Conservation (phyloP, 495 filamentous ascomycete genomes). For the Elasticomyces elasticus region DNA sequence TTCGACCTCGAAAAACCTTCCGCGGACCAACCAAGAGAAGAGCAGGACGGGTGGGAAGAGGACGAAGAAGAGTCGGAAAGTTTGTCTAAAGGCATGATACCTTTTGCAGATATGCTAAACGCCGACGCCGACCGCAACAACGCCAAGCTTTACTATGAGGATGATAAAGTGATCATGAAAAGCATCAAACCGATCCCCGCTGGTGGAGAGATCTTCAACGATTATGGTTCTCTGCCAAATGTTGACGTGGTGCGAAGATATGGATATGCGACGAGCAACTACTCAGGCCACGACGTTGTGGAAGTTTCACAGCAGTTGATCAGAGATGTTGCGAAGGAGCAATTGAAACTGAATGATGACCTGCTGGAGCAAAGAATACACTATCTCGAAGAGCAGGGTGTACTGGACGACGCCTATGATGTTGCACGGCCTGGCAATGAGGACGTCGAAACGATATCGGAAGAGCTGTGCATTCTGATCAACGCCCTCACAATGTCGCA, state of each 20-base stretch:
- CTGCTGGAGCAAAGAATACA: slow-evolving; percentile 27
- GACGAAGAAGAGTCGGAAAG: slow-evolving; percentile 53
- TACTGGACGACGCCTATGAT: slow-evolving; percentile 48
- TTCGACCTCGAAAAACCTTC: slow-evolving; percentile 61
- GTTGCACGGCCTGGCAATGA: slow-evolving; percentile 34
- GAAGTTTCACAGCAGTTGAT: slow-evolving; percentile 57
- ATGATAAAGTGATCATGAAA: slow-evolving; percentile 54
- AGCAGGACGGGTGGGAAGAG: slow-evolving; percentile 48
- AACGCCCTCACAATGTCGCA: slow-evolving; percentile 36
- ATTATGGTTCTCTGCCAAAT: slow-evolving; percentile 76
- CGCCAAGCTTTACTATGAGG: slow-evolving; percentile 63
- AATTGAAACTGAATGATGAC: slow-evolving; percentile 36
- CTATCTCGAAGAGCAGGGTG: slow-evolving; percentile 41
- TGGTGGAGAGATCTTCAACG: slow-evolving; percentile 81
- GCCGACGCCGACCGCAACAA: slow-evolving; percentile 74
- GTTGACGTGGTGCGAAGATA: slow-evolving; percentile 79
- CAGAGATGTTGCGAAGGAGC: slow-evolving; percentile 38
- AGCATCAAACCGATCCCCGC: slow-evolving; percentile 52
- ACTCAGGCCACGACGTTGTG: slow-evolving; percentile 68
- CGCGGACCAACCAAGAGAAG: slow-evolving; percentile 41
- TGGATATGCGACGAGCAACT: slow-evolving; percentile 73
- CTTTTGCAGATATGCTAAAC: slow-evolving; percentile 86
- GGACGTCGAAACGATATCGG: slow-evolving; percentile 31
- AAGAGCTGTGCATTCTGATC: slow-evolving; percentile 43
- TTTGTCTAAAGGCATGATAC: slow-evolving; percentile 74